Percentiles rank a stretch among this genome's conserved stretches.
Conservation (phyloP, 1,139 yeast species). For the Nadsonia commutata region DNA sequence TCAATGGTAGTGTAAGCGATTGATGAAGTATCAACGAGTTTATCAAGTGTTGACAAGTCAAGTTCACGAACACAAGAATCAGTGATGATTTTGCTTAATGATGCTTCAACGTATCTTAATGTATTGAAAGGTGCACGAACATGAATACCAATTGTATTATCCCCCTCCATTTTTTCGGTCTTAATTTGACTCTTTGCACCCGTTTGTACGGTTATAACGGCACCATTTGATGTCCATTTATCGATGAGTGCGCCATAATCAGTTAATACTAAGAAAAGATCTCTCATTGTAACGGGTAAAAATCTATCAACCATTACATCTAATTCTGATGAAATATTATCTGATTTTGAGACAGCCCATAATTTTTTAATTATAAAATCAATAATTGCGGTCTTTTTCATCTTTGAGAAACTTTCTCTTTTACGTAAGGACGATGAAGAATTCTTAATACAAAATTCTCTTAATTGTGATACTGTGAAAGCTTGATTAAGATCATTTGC, state of each 20-base stretch:
- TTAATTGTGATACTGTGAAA: constrained; percentile 22
- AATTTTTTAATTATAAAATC: constrained; percentile 23
- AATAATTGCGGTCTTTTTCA: constrained; percentile 12
- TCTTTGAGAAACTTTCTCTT: constrained; percentile 4
- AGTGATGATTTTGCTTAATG: neutral
- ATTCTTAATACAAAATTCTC: constrained; percentile 11
- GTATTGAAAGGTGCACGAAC: neutral
- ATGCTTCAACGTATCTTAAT: neutral
- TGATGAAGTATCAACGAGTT: neutral
- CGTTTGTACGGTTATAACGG: neutral
- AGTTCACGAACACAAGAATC: neutral
- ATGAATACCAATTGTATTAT: neutral
- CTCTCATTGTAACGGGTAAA: constrained; percentile 29
- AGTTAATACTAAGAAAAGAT: constrained; percentile 36
- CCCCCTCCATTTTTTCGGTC: neutral
- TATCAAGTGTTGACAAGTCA: neutral
- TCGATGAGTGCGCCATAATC: neutral
- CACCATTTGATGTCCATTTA: neutral
- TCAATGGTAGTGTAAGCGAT: neutral
- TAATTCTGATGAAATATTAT: constrained; percentile 23
- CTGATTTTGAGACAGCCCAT: constrained; percentile 29
- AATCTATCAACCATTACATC: constrained; percentile 29
- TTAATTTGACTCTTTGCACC: neutral
- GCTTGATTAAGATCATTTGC: constrained; percentile 18
- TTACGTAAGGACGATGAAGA: constrained; percentile 4